Evolutionary conservation across 345 rosid genomes (phyloP), one percentile per base, ranked within the genome.

Genomic region (Cardamine chenopodiifolia): DNA sequence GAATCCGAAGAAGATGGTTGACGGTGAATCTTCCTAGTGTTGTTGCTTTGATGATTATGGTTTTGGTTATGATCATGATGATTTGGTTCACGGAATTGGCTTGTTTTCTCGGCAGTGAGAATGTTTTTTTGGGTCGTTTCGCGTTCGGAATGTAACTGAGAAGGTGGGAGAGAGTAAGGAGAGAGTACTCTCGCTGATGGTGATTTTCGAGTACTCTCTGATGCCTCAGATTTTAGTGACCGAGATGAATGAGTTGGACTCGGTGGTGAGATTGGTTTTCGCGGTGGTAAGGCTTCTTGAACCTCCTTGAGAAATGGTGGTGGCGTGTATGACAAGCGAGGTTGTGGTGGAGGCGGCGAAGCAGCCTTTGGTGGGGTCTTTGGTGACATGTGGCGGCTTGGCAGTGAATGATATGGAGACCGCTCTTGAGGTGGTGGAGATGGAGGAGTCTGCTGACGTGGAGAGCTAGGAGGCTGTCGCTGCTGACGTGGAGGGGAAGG

Each of bases 111-210:
- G 8, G 69, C 50, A 5, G 73, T 88, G 64, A 89, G 75, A 34
- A 92, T 86, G 17, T 85, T 82, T 71, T 93, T 93, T 67, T 86
- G 89, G 66, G 84, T 79, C 67, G 73, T 78, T 37, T 84, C 85
- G 1, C 72, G 57, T 35, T 78, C 78, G 25, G 84, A 31, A 68
- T 76, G 82, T 37, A 88, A 5, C 63, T 79, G 92, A 42, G 97
- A 54, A 8, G 96, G 88, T 26, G 97, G 98, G n/a, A 90, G 86
- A 68, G 63, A 28, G 40, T 89, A 74, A 61, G 98, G 97, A 45
- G 98, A 89, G 23, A 89, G 96, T 37, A 84, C 86, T 66, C 86
- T 89, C 32, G 81, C 68, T 28, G 83, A 76, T 45, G 91, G 83
- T 20, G 90, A 78, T 56, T 68, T 82, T 11, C 80, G 82, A 83